These are phyloP conservation scores for Saturnispora ahearnii DNA, from an alignment of 805 yeast genomes.

Conservation along the genomic window DNA sequence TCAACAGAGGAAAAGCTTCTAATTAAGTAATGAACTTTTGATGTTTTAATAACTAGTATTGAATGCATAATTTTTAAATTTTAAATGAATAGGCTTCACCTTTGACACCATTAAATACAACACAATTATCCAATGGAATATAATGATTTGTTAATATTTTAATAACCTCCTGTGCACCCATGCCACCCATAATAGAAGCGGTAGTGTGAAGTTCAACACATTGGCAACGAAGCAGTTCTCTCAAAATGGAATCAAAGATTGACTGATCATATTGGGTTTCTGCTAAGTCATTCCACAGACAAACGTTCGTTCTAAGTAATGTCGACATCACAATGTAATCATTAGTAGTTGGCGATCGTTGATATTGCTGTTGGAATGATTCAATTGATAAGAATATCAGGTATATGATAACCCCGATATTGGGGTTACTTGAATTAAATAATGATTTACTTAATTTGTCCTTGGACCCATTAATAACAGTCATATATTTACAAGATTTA, in stretches of 20 bases:
- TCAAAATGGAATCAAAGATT: slow-evolving; percentile 29
- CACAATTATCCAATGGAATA: slow-evolving; percentile 61
- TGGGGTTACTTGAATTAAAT: not conserved
- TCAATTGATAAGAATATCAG: slow-evolving; percentile 33
- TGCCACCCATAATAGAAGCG: slow-evolving; percentile 70
- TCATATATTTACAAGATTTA: slow-evolving; percentile 48
- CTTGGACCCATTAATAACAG: slow-evolving; percentile 24
- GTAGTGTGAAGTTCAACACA: slow-evolving; percentile 47
- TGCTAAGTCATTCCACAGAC: slow-evolving; percentile 7
- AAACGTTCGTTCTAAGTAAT: slow-evolving; percentile 20
- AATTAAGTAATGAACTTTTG: too few relatives aligned
- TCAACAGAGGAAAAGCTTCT: too few relatives aligned
- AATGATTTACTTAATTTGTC: not conserved
- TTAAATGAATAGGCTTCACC: slow-evolving; percentile 31
- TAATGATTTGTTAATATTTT: slow-evolving; percentile 74
- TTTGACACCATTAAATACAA: slow-evolving; percentile 64
- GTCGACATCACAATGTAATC: slow-evolving; percentile 19
- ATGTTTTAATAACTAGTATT: too few relatives aligned
- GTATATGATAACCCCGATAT: slow-evolving; percentile 25
- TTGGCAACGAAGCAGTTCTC: slow-evolving; percentile 33
- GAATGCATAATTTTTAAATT: not conserved
- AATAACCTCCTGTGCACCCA: slow-evolving; percentile 75
- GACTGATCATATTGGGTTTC: not conserved
- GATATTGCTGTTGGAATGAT: slow-evolving; percentile 21
- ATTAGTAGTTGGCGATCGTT: slow-evolving; percentile 14